Conservation (phyloP, 805 yeast genomes). For the Lipomyces kockii region DNA sequence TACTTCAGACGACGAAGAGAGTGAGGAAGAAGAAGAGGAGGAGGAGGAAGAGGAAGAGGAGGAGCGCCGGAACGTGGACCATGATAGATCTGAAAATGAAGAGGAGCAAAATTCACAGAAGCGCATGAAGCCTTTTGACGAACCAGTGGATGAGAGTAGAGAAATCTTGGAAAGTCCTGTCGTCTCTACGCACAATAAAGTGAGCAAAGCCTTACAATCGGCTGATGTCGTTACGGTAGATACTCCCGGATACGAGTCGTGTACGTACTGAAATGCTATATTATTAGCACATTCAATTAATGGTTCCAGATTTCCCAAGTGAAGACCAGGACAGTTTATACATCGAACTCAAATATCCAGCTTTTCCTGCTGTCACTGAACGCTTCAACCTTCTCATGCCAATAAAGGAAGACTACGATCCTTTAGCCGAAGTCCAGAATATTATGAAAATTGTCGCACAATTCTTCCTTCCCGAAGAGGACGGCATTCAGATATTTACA, state of each 20-base stretch:
- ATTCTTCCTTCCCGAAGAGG: constrained; percentile 49
- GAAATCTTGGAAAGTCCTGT: constrained; percentile 4
- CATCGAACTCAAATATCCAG: constrained; percentile 30
- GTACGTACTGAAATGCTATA: not conserved
- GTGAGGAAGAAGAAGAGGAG: constrained; percentile 50
- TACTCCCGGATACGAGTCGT: constrained; percentile 11
- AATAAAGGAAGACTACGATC: constrained; percentile 57
- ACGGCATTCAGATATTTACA: constrained; percentile 14
- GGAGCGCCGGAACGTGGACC: constrained; percentile 10
- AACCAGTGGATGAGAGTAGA: constrained; percentile 3
- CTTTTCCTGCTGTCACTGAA: constrained; percentile 21
- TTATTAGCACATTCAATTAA: not conserved
- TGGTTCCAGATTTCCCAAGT: not conserved
- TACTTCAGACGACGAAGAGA: constrained; percentile 36
- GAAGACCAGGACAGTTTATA: constrained; percentile 10
- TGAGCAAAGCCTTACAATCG: constrained; percentile 12
- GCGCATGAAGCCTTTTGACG: not conserved
- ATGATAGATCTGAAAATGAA: not conserved
- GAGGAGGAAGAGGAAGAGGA: constrained; percentile 35
- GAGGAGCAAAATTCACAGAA: constrained; percentile 1
- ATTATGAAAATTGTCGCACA: constrained; percentile 51
- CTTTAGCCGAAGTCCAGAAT: constrained; percentile 63
- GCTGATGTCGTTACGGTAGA: constrained; percentile 6
- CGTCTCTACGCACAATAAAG: not conserved
- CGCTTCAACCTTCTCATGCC: constrained; percentile 23